Base-by-base conservation (phyloP, 2,329 filamentous ascomycete genomes). In the Ophiostoma angusticollis region DNA sequence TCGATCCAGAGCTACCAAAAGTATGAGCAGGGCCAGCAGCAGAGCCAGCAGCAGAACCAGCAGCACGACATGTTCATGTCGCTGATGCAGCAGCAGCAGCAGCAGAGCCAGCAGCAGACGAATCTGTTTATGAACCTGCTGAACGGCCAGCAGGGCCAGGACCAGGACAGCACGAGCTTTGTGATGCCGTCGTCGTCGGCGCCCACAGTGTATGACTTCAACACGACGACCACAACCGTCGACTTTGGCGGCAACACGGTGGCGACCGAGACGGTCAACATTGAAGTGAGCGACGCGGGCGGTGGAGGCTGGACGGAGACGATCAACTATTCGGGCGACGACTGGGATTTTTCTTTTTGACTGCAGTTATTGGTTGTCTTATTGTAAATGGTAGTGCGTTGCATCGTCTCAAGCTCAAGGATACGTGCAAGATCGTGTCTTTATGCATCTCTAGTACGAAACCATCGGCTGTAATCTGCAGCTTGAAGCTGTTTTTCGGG, bases 251-350 rank as follows among this genome's bases (percentile, higher is more conserved):
- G 29, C 6, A 22, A 9, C n/a, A 22, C 33, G 12, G 36, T 36
- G 16, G 24, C 22, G 13, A 24, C 33, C 5, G 37, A 38, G 13
- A 34, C 39, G 8, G 24, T 37, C 16, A 41, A 14, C 14, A 25
- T 40, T 13, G 38, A 44, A 27, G 28, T 32, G 1, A 5, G 9
- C 18, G 31, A 22, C 12, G 33, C 27, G 6, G 16, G 32, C 7
- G 24, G 31, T 2, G 39, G 41, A 24, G 40, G 32, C 6, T 46
- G 42, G 42, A 19, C 28, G 23, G 41, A 41, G 2, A 22, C 40
- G 14, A 18, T 40, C 35, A 42, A 43, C 39, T 48, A 48, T 24
- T 44, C 45, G 18, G 45, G 46, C 14, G 46, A 44, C 18, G 42
- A 42, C 32, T 48, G 46, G 46, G 46, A 21, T 16, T 32, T n/a